Conservation (phyloP, 2,329 filamentous ascomycete species). For the Aspergillus sp. region DNA sequence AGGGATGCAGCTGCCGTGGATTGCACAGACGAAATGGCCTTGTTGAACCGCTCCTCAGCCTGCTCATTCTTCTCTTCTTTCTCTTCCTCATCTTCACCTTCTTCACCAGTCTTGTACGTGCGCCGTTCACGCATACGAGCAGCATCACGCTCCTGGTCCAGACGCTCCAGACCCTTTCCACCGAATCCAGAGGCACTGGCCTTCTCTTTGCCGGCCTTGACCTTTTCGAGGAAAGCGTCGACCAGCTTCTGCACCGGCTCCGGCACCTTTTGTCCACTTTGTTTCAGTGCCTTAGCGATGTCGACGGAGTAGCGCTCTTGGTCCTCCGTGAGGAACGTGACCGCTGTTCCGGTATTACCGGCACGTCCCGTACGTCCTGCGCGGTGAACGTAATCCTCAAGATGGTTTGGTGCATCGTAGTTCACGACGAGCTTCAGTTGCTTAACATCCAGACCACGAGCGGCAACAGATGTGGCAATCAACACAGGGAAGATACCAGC, state of each 20-base stretch:
- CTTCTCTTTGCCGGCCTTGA: conserved; percentile 89
- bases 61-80: conserved; percentile 70
- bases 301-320: conserved; percentile 89
- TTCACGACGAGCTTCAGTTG: conserved; percentile 95
- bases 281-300: conserved; percentile 86
- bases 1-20: conserved; percentile 56
- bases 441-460: conserved; percentile 92
- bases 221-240: conserved; percentile 78
- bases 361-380: conserved; percentile 91
- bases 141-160: conserved; percentile 88
- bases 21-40: conserved; percentile 65
- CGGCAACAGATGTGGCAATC: conserved; percentile 92
- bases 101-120: conserved; percentile 86
- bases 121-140: conserved; percentile 84
- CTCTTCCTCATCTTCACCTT: conserved; percentile 72
- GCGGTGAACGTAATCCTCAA: conserved; percentile 96
- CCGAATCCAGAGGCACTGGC: conserved; percentile 82
- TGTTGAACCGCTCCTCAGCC: conserved; percentile 55
- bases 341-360: conserved; percentile 89
- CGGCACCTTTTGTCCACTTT: conserved; percentile 83
- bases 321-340: conserved; percentile 89
- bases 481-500: conserved; percentile 85
- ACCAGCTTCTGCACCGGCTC: conserved; percentile 64
- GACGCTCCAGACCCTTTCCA: conserved; percentile 86
- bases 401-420: conserved; percentile 88